Base-by-base conservation (phyloP, 371 early-diverging fungal genomes). In the Mortierella sp. region DNA sequence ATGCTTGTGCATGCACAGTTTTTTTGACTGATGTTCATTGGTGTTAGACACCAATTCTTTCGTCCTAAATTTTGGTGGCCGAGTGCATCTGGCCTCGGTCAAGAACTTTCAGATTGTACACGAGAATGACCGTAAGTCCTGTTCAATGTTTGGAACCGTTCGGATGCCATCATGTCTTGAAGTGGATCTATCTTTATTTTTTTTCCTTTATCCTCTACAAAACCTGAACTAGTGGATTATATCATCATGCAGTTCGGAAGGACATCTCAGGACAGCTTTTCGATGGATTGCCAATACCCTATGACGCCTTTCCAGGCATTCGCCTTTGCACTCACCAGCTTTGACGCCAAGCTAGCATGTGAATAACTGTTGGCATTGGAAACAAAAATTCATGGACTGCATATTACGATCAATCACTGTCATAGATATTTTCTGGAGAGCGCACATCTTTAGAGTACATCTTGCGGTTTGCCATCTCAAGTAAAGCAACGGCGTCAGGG, bases 91-190 rank as follows among this genome's bases (percentile, higher is more conserved):
- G 71, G 95, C 99, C 9, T 95, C 96, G 6, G 97, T 98, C 38
- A 97, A 98, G 73, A 99, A 98, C 81, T 98, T 99, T 81, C 99
- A 98, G 80, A 90, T 99, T 52, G 94, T 98, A 16, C 94, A 93
- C 67, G 93, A 94, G 30, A 86, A 93, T 60, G 95, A 96, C 76
- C 81, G 93, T 94, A 87, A 82, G 89, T 34, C 10, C 10, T 10
- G 34, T 34, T 34, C 7, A 34, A 4, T 10, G 34, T 34, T 34
- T 34, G 10, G 34, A 34, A 10, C 34, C 34, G 7, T 34, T 34
- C 34, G 10, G n/a, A n/a, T 82, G 18, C 43, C 38, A 13, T 18
- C n/a, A 13, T 51, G 24, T 49, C 9, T 57, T 27, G 31, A 61
- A 13, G 28, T 26, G 21, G 26, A 19, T 53, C 21, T 27, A n/a